These are phyloP conservation scores for Hirschfeldia incana DNA, from an alignment of 345 rosid genomes.

Conservation along the genomic window DNA sequence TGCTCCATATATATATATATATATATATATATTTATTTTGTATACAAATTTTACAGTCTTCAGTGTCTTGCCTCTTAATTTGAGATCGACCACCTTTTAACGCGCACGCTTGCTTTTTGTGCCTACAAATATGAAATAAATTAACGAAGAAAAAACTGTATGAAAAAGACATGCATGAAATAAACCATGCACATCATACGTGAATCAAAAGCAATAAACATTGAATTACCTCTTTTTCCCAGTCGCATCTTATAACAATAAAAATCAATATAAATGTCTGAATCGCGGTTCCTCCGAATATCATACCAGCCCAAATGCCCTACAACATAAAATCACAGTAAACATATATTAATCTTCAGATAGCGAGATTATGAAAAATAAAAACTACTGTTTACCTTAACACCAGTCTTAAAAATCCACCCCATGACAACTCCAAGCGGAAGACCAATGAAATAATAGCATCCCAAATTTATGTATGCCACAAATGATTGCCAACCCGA, in stretches of 20 bases:
- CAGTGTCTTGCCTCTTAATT: not conserved
- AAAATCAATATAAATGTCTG: constrained; percentile 57
- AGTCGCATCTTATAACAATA: constrained; percentile 45
- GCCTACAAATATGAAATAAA: constrained; percentile 10
- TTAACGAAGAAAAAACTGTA: not conserved
- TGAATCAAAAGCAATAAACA: not conserved
- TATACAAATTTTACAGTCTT: not conserved
- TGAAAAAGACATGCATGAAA: not conserved
- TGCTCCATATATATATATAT: not conserved
- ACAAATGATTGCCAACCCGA: constrained; percentile 77
- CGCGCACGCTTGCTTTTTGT: constrained; percentile 14
- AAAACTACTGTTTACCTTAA: not conserved
- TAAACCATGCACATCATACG: not conserved
- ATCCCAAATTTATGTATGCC: constrained; percentile 66
- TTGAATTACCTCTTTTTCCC: constrained; percentile 56
- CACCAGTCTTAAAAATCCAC: constrained; percentile 52
- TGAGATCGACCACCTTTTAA: not conserved
- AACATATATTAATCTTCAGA: not conserved
- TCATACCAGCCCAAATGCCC: constrained; percentile 43
- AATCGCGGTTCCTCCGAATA: constrained; percentile 57
- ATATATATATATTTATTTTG: not conserved
- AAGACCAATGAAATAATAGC: constrained; percentile 64
- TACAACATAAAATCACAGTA: constrained; percentile 18
- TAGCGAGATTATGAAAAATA: not conserved
- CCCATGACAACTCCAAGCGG: constrained; percentile 67